Conservation (phyloP, 768 basidiomycete species). For the Astraeus odoratus region DNA sequence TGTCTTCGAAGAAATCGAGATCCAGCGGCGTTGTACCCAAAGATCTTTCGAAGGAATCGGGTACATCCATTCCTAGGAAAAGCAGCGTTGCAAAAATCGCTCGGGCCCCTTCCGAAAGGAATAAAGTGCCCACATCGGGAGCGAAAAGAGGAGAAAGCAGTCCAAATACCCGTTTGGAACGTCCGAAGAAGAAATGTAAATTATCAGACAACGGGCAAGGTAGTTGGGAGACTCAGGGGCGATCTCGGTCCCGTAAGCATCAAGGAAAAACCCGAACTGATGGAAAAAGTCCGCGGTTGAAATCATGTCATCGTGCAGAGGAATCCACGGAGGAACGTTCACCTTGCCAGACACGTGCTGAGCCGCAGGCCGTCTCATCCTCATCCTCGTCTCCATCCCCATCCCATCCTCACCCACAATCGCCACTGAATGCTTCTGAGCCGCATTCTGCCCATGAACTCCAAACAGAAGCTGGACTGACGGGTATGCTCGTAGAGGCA, state of each 20-base stretch:
- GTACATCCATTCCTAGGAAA: constrained; percentile 1
- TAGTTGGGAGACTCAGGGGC: background rate
- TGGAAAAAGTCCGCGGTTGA: background rate
- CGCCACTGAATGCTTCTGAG: background rate
- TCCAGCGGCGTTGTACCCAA: background rate
- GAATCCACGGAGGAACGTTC: background rate
- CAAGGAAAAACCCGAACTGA: background rate
- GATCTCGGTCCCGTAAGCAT: constrained; percentile 1
- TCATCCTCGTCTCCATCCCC: background rate
- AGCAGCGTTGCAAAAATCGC: constrained; percentile 4
- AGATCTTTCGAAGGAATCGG: background rate
- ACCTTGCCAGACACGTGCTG: background rate
- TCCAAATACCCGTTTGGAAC: constrained; percentile 5
- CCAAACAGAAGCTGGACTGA: constrained; percentile 32
- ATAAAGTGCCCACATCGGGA: background rate
- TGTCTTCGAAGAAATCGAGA: constrained; percentile 9
- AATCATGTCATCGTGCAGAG: background rate
- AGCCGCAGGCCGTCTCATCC: background rate
- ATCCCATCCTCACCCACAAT: background rate
- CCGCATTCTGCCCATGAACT: background rate
- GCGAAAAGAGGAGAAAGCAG: constrained; percentile 2
- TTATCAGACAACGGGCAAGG: constrained; percentile 1
- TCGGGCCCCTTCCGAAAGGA: background rate
- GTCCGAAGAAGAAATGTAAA: constrained; percentile 17
- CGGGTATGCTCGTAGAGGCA: constrained; percentile 63